A percentile compares a stretch with the other conserved stretches of the same genome.
Evolutionary conservation across 1,284 basidiomycete species (phyloP).

Genomic region (Cystobasidium pallidum): DNA sequence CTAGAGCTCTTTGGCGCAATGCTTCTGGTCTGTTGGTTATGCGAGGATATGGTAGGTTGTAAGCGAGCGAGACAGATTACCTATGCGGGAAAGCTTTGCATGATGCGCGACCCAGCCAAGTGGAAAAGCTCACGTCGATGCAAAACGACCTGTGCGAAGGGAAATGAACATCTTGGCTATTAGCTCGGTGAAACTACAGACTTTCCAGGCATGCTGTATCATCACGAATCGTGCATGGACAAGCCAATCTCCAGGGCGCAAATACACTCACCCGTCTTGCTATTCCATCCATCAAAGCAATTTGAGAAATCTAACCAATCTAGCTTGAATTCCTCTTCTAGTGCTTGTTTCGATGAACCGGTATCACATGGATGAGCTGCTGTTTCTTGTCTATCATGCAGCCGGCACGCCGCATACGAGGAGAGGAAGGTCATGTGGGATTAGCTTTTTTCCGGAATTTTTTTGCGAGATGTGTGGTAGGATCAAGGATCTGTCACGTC

Average conservation of each 20-base stretch:
- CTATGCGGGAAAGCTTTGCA: too few relatives aligned
- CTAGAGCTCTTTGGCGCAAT: slow-evolving; percentile 21
- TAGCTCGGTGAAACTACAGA: too few relatives aligned
- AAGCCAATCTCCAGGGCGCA: too few relatives aligned
- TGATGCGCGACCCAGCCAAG: not conserved
- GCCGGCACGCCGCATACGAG: not conserved
- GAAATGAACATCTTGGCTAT: not conserved
- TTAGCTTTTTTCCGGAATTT: too few relatives aligned
- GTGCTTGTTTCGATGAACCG: slow-evolving; percentile 29
- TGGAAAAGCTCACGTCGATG: slow-evolving; percentile 9
- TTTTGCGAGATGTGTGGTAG: too few relatives aligned
- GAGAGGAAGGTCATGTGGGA: too few relatives aligned
- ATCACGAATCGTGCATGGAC: too few relatives aligned
- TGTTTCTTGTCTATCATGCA: slow-evolving; percentile 36
- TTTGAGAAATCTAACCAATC: slow-evolving; percentile 36
- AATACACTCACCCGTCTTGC: slow-evolving; percentile 24
- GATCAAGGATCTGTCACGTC: too few relatives aligned
- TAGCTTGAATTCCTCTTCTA: slow-evolving; percentile 21
- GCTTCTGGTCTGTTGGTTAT: slow-evolving; percentile 21
- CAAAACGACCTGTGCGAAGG: slow-evolving; percentile 11
- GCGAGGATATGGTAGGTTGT: too few relatives aligned
- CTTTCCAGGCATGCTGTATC: too few relatives aligned
- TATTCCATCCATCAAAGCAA: slow-evolving; percentile 36
- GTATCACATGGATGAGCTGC: slow-evolving; percentile 42
- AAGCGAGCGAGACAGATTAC: too few relatives aligned